Evolutionary conservation across 768 basidiomycete species (phyloP).

Genomic region (Gloeopeniophorella convolvens): DNA sequence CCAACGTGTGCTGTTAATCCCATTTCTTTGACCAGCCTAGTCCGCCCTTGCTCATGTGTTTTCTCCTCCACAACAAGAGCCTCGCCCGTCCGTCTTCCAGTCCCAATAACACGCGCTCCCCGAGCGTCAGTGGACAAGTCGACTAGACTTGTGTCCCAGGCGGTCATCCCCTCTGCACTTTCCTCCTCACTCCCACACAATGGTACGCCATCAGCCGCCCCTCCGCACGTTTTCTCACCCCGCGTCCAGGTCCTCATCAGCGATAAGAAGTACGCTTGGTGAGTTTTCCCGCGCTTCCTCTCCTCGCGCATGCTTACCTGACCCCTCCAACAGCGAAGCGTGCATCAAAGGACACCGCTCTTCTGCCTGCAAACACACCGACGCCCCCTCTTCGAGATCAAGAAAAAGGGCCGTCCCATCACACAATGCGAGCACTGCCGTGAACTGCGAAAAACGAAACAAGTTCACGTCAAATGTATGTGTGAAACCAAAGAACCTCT

Average conservation of each 20-base stretch:
- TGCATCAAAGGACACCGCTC: conserved; percentile 96
- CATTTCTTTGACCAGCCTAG: conserved; percentile 7
- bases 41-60: conserved; percentile 19
- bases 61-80: conserved; percentile 15
- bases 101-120: conserved; percentile 22
- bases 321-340: conserved; percentile 53
- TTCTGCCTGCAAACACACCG: conserved; percentile 79
- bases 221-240: not conserved
- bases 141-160: conserved; percentile 19
- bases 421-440: conserved; percentile 87
- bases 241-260: conserved; percentile 58
- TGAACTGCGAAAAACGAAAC: conserved; percentile 71
- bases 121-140: conserved; percentile 22
- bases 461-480: conserved; percentile 76
- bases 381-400: conserved; percentile 90
- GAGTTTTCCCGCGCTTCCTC: conserved; percentile 19
- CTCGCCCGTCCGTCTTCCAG: conserved; percentile 17
- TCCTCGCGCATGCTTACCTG: conserved; percentile 11
- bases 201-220: conserved; percentile 7
- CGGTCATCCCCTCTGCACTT: conserved; percentile 5
- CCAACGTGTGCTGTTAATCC: conserved; percentile 11
- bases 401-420: conserved; percentile 88
- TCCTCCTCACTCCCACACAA: conserved; percentile 2
- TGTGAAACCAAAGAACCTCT: conserved; percentile 36
- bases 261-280: conserved; percentile 73